Conservation (phyloP, 345 rosid species). For the Citrus cavaleriei region DNA sequence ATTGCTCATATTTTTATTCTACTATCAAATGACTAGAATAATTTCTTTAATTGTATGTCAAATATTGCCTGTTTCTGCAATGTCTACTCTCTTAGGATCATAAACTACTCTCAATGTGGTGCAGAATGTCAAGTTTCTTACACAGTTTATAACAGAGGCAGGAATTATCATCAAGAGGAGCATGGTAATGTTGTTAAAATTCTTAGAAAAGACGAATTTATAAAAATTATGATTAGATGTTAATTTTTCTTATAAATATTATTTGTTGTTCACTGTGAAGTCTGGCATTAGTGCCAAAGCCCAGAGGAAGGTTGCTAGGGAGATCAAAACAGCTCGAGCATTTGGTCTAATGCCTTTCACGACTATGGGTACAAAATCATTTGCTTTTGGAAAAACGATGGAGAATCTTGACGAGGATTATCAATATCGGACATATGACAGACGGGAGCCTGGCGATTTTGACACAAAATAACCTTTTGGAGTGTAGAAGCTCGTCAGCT, state of each 20-base stretch:
- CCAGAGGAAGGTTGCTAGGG: conserved; percentile 88
- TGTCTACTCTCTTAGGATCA: not conserved
- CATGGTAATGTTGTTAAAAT: conserved; percentile 36
- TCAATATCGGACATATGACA: conserved; percentile 33
- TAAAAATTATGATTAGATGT: not conserved
- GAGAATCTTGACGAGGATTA: conserved; percentile 54
- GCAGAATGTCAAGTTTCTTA: conserved; percentile 88
- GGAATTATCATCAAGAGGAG: conserved; percentile 82
- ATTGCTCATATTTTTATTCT: not conserved
- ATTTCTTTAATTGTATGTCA: not conserved
- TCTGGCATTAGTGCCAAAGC: conserved; percentile 93
- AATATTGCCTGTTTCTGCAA: not conserved
- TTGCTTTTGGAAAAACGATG: conserved; percentile 61
- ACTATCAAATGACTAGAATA: not conserved
- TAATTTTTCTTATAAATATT: not conserved
- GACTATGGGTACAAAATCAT: conserved; percentile 88
- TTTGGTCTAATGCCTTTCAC: conserved; percentile 92
- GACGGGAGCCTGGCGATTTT: conserved; percentile 1
- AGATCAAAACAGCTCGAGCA: conserved; percentile 93
- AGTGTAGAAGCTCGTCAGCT: not conserved
- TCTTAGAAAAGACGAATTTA: not conserved
- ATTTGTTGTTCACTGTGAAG: conserved; percentile 30
- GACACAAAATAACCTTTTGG: conserved; percentile 15
- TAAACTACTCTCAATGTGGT: not conserved
- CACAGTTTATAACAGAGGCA: conserved; percentile 80